Base-by-base conservation (phyloP, 805 yeast genomes). In the Millerozyma acaciae region DNA sequence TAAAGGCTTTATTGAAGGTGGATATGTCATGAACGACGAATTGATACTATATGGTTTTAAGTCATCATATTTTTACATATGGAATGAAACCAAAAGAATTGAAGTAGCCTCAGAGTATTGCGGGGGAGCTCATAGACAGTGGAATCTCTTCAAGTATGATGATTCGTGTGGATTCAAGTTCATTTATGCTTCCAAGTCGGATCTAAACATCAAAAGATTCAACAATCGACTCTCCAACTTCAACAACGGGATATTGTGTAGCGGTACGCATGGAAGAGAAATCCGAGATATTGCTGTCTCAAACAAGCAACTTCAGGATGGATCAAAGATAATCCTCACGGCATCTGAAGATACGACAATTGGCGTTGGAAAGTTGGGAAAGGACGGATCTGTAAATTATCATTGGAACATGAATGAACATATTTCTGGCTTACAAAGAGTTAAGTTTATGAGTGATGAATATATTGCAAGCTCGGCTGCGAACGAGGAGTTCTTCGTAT, bases 181-280 rank as follows among this genome's bases (percentile, higher is more conserved):
- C 42, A 61, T 69, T 15, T 84, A 76, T 50, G 76, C 84, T 8
- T 77, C 78, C 52, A 62, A 64, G 16, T 68, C 81, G 4, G 55
- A 62, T 12, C 52, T 80, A 25, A 57, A 60, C 31, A 45, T 74
- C 15, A 65, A 68, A 34, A 21, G 17, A 0, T 50, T 54, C 34
- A 32, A 27, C 7, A 39, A 36, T 18, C 42, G 55, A 24, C 57
- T 58, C 26, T 28, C 27, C 4, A 30, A 36, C n/a, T 27, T 34
- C 4, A 30, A 35, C 3, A 35, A 46, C 30, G 65, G 65, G 0
- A 36, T 65, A 14, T 43, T 65, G 5, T 63, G 63, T 21, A 60
- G 68, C 7, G 96, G 97, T 0, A 70, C 86, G 1, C 97, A 93
- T 55, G 98, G 98, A 1, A 72, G 97, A 42, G 98, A 93, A 55